Conservation (phyloP, 2,329 filamentous ascomycete genomes). For the Cladosporium sphaerospermum region DNA sequence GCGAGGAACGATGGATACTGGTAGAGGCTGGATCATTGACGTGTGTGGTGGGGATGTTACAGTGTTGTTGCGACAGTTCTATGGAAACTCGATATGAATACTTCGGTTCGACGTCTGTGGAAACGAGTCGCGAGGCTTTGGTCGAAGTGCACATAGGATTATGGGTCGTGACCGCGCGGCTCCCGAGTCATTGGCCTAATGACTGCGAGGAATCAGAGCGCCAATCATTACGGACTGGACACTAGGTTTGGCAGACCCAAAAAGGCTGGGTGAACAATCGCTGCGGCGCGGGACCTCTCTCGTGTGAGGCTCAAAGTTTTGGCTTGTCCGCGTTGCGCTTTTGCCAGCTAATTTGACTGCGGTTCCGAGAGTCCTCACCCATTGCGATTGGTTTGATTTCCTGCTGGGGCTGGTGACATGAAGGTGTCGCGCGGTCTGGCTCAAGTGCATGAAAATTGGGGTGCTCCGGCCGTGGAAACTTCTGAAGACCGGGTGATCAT, state of each 20-base stretch:
- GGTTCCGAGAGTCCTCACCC: slow-evolving; percentile 11
- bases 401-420: not conserved
- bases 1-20: not conserved
- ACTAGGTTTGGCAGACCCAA: not conserved
- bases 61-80: slow-evolving; percentile 17
- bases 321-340: slow-evolving; percentile 63
- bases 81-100: slow-evolving; percentile 14
- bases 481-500: not conserved
- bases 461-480: not conserved
- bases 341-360: slow-evolving; percentile 3
- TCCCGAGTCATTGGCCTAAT: not conserved
- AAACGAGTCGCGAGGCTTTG: not conserved
- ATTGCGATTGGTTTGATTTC: slow-evolving; percentile 12
- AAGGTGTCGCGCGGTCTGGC: not conserved
- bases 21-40: slow-evolving; percentile 3
- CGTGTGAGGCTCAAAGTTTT: slow-evolving; percentile 89
- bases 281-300: slow-evolving; percentile 68
- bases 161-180: not conserved
- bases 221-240: too few species aligned
- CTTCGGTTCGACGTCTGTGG: slow-evolving; percentile 2
- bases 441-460: slow-evolving; percentile 2
- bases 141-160: not conserved
- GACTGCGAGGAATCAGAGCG: too few species aligned
- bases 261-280: slow-evolving; percentile 15
- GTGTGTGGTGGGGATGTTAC: slow-evolving; percentile 4